Percentiles rank a stretch among this genome's conserved stretches.
These are phyloP conservation scores for Plasmodium falciparum DNA, from an alignment of 169 alveolate species.

Conservation along the genomic window DNA sequence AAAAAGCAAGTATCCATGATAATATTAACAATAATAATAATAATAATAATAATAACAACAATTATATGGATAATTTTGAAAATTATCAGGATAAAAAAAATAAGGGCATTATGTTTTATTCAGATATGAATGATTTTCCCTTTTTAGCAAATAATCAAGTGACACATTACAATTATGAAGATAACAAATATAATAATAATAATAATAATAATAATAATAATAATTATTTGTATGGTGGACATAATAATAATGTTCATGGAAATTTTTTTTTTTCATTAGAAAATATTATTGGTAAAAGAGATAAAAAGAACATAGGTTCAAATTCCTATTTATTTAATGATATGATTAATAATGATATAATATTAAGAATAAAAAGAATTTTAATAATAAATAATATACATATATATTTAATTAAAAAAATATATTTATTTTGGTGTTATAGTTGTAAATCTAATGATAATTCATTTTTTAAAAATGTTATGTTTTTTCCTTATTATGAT, in stretches of 20 bases:
- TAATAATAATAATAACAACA: neutral
- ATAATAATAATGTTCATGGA: neutral
- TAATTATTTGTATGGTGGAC: neutral
- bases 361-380: slow-evolving; percentile 32
- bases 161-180: neutral
- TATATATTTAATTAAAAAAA: slow-evolving; percentile 42
- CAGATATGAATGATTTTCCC: neutral
- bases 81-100: neutral
- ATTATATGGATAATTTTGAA: neutral
- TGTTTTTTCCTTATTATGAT: slow-evolving; percentile 57
- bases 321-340: neutral
- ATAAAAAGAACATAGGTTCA: slow-evolving; percentile 2
- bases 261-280: slow-evolving; percentile 7
- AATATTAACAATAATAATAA: neutral
- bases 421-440: slow-evolving; percentile 39
- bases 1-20: neutral
- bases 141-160: too few species aligned
- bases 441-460: slow-evolving; percentile 36
- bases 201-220: neutral
- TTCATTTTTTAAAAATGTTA: slow-evolving; percentile 19
- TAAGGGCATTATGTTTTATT: neutral
- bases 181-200: neutral
- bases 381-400: slow-evolving; percentile 49
- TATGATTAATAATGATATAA: slow-evolving; percentile 13
- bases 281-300: slow-evolving; percentile 16